phyloP scores from a whole-genome alignment of 2,329 filamentous ascomycete species.

The Paramyrothecium roridum region DNA sequence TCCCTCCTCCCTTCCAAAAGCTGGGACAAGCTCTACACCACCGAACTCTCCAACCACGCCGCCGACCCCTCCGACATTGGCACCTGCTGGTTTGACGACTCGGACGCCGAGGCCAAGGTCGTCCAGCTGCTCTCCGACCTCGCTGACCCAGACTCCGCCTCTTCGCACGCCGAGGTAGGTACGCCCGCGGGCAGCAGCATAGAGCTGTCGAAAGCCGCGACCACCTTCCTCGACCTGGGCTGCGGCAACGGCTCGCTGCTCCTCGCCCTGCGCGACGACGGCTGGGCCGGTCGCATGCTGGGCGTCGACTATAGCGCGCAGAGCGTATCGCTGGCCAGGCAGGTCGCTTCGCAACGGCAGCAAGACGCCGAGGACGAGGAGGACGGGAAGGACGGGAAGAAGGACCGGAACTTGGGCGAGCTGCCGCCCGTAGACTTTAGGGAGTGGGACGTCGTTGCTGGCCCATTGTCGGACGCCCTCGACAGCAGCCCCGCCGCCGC shows the following conservation, averaged over 20 bases:
- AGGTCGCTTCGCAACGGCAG: constrained; percentile 46
- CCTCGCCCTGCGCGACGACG: constrained; percentile 67
- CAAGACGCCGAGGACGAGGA: constrained; percentile 9
- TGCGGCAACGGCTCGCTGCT: constrained; percentile 92
- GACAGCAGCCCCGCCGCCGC: constrained; percentile 17
- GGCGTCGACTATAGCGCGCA: constrained; percentile 84
- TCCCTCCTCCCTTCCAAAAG: constrained; percentile 34
- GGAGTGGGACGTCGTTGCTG: constrained; percentile 63
- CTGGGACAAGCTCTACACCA: constrained; percentile 73
- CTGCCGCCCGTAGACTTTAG: constrained; percentile 35
- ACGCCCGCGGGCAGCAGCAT: constrained; percentile 8
- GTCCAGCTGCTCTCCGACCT: constrained; percentile 59
- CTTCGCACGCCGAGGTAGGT: constrained; percentile 9
- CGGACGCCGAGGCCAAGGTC: constrained; percentile 79
- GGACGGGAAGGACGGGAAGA: constrained; percentile 20
- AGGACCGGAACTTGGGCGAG: constrained; percentile 9
- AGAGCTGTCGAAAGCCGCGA: constrained; percentile 22
- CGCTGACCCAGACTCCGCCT: constrained; percentile 19
- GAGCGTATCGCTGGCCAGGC: constrained; percentile 70
- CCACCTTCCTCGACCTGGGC: constrained; percentile 78
- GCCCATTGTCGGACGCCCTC: constrained; percentile 30
- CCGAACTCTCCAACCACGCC: constrained; percentile 68
- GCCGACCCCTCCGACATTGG: constrained; percentile 75
- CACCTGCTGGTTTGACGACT: constrained; percentile 95
- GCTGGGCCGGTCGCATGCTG: constrained; percentile 67